phyloP scores from a whole-genome alignment of 257 asterid species.

The Rhazya stricta region DNA sequence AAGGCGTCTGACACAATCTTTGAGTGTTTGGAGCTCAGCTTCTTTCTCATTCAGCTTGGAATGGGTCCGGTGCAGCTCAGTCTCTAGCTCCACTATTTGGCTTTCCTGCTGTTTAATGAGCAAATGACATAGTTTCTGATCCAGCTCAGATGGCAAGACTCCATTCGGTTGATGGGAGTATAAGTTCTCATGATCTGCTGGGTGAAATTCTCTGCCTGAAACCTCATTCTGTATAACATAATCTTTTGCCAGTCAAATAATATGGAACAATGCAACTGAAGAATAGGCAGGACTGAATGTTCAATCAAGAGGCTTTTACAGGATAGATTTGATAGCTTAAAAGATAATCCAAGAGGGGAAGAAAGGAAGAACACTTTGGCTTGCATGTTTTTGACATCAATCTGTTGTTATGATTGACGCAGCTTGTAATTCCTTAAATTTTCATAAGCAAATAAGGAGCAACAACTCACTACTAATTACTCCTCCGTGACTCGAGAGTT shows the following conservation, averaged over 20 bases:
- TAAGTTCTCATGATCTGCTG: conserved; percentile 20
- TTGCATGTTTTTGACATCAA: background rate
- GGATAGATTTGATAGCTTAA: background rate
- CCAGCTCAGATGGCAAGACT: conserved; percentile 53
- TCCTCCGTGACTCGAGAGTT: background rate
- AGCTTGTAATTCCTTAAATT: background rate
- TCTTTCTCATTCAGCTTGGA: conserved; percentile 61
- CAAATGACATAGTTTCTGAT: conserved; percentile 49
- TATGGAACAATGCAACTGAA: background rate
- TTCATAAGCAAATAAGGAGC: background rate
- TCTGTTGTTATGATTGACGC: background rate
- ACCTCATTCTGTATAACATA: conserved; percentile 33
- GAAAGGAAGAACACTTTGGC: background rate
- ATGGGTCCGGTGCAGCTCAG: conserved; percentile 47
- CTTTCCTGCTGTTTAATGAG: conserved; percentile 61
- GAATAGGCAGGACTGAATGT: background rate
- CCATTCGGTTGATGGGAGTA: conserved; percentile 30
- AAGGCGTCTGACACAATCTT: conserved; percentile 63
- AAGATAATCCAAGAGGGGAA: background rate
- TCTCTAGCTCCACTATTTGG: conserved; percentile 55
- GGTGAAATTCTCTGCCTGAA: conserved; percentile 22
- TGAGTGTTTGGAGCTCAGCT: conserved; percentile 69
- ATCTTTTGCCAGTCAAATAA: background rate
- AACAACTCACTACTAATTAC: background rate
- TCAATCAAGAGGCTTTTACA: background rate